Base-by-base conservation (phyloP, 1,284 basidiomycete species). In the Pseudozyma hubeiensis region DNA sequence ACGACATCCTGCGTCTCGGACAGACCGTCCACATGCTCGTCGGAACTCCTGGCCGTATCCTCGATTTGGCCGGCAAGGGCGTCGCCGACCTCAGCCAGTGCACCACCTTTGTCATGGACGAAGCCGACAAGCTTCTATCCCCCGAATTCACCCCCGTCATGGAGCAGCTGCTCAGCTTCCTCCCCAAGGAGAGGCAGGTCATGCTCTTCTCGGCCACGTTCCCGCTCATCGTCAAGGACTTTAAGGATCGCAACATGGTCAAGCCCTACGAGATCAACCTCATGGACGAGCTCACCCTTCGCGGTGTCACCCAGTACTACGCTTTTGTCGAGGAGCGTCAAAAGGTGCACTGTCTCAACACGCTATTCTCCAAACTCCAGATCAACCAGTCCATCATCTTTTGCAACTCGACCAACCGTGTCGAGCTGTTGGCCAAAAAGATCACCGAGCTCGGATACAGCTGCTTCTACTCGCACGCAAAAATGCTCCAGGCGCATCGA, bases 341-440 rank as follows among this genome's bases (percentile, higher is more conserved):
- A 87, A 99, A 99, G 87, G 97, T 99, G 49, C 97, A 99, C 87
- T 99, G 96, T 86, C 88, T 97, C 75, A 97, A 97, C 88, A 97
- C 94, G 59, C 90, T 97, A 78, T 97, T 97, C 88, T 94, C 93
- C 75, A 95, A 95, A 89, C 90, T 98, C 55, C 95, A 98, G 92
- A 98, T 98, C 88, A 98, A 98, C 87, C 95, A 98, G 87, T 97
- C 94, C 64, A 98, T 98, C 87, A 98, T 98, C 84, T 98, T 98
- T 87, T 98, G 96, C 87, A 98, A 98, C 88, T 97, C 95, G 69
- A 99, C 96, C 81, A 97, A 97, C 88, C 94, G 96, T 72, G 96
- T 99, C 86, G 96, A 99, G 86, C 91, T 99, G 49, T 89, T 99
- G 68, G 97, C 97, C 72, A 97, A 98, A 87, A 99, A 99, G 87